Evolutionary conservation across 352 stramenopile species (phyloP).

Genomic region (Pythium folliculosum): DNA sequence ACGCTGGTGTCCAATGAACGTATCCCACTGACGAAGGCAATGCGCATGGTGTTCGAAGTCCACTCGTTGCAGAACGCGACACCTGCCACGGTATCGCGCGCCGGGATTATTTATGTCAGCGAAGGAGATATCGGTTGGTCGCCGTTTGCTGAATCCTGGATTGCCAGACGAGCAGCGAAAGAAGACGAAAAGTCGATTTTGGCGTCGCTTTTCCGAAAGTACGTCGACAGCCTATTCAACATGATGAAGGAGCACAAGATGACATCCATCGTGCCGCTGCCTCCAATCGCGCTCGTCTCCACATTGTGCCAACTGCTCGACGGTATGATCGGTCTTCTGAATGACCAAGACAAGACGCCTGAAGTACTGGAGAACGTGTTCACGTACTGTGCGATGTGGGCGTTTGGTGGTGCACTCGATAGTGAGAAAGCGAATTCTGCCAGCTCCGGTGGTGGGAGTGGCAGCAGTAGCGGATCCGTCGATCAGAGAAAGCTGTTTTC

Average conservation of each 20-base stretch:
- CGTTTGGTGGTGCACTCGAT: slow-evolving; percentile 93
- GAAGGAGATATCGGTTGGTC: slow-evolving; percentile 92
- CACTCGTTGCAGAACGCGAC: slow-evolving; percentile 96
- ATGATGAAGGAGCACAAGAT: slow-evolving; percentile 75
- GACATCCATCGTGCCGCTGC: slow-evolving; percentile 52
- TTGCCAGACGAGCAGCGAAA: slow-evolving; percentile 49
- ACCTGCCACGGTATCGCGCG: slow-evolving; percentile 95
- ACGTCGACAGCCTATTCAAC: slow-evolving; percentile 85
- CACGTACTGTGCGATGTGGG: slow-evolving; percentile 94
- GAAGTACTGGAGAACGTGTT: slow-evolving; percentile 95
- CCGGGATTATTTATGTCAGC: slow-evolving; percentile 97
- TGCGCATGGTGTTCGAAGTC: slow-evolving; percentile 98
- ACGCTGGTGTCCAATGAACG: slow-evolving; percentile 97
- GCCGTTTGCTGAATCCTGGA: slow-evolving; percentile 94
- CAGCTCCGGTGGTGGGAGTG: not conserved
- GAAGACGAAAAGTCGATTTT: slow-evolving; percentile 83
- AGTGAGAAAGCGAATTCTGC: slow-evolving; percentile 61
- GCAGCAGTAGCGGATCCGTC: slow-evolving; percentile 7
- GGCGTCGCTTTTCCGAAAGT: slow-evolving; percentile 92
- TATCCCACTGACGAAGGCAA: slow-evolving; percentile 93
- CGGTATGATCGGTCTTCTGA: slow-evolving; percentile 78
- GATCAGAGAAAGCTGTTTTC: slow-evolving; percentile 67
- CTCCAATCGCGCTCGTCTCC: slow-evolving; percentile 70
- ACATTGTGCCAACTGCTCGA: slow-evolving; percentile 95
- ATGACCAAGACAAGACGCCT: slow-evolving; percentile 77